phyloP scores from a whole-genome alignment of 257 asterid species.

The Handroanthus guayacan region DNA sequence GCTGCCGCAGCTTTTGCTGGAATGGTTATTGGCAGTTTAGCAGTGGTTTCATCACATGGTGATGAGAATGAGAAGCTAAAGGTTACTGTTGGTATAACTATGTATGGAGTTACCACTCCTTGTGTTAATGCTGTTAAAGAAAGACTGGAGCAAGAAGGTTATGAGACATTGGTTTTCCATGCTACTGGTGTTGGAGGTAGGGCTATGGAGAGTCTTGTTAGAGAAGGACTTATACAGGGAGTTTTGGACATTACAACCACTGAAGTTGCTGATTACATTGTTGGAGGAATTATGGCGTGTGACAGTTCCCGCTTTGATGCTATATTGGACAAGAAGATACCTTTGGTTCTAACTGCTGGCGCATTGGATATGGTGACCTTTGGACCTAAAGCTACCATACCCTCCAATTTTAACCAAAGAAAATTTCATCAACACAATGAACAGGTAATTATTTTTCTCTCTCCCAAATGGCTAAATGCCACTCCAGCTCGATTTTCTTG shows the following conservation, averaged over 20 bases:
- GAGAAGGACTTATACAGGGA: conserved; percentile 71
- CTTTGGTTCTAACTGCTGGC: conserved; percentile 65
- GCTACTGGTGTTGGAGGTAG: conserved; percentile 81
- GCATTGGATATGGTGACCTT: conserved; percentile 75
- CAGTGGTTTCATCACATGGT: conserved; percentile 2
- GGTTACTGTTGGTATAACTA: conserved; percentile 62
- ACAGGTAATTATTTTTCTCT: conserved; percentile 44
- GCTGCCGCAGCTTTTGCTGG: conserved; percentile 72
- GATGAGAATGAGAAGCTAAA: conserved; percentile 27
- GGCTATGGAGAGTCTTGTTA: conserved; percentile 76
- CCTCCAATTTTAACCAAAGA: conserved; percentile 56
- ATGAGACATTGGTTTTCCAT: conserved; percentile 62
- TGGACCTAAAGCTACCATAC: conserved; percentile 59
- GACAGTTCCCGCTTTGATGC: conserved; percentile 65
- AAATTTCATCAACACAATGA: conserved; percentile 59
- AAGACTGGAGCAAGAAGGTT: conserved; percentile 62
- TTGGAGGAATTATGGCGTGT: conserved; percentile 78
- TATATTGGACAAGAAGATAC: conserved; percentile 62
- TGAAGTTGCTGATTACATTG: conserved; percentile 67
- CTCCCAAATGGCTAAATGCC: too few relatives aligned
- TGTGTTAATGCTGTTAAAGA: conserved; percentile 71
- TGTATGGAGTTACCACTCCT: conserved; percentile 77
- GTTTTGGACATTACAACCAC: conserved; percentile 72
- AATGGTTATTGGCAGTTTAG: conserved; percentile 55
- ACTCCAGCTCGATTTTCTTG: too few relatives aligned